A percentile compares a stretch with the other conserved stretches of the same genome.
Evolutionary conservation across 768 basidiomycete species (phyloP).

Genomic region (Lentinula edodes): DNA sequence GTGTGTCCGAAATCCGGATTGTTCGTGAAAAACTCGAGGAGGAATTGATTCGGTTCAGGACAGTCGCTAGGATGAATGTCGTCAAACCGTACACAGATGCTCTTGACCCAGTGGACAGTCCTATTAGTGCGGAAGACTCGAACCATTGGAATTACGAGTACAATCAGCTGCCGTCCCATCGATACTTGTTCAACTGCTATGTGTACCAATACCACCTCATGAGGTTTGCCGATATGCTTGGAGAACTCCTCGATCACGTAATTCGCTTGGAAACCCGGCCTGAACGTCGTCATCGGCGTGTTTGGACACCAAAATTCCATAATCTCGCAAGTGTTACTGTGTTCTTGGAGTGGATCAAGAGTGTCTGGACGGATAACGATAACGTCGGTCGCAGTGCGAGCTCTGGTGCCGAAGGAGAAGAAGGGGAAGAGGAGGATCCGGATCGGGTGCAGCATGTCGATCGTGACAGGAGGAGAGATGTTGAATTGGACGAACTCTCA

Average conservation of each 20-base stretch:
- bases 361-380: neutral
- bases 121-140: slow-evolving; percentile 15
- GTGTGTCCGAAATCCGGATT: slow-evolving; percentile 19
- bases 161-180: slow-evolving; percentile 52
- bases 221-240: slow-evolving; percentile 29
- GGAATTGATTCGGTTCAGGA: slow-evolving; percentile 41
- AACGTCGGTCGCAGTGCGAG: neutral
- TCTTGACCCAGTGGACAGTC: slow-evolving; percentile 33
- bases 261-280: slow-evolving; percentile 14
- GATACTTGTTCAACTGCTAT: slow-evolving; percentile 69
- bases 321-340: neutral
- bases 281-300: neutral
- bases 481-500: neutral
- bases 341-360: neutral
- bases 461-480: neutral
- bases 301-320: neutral
- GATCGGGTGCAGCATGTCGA: slow-evolving; percentile 26
- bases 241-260: slow-evolving; percentile 10
- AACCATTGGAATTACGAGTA: slow-evolving; percentile 8
- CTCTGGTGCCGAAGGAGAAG: slow-evolving; percentile 31
- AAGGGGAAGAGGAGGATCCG: slow-evolving; percentile 69
- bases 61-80: slow-evolving; percentile 5
- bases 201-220: slow-evolving; percentile 60
- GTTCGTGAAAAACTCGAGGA: slow-evolving; percentile 29
- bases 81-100: slow-evolving; percentile 51